These are phyloP conservation scores for Solanum ossicruentum DNA, from an alignment of 257 asterid genomes.

Conservation along the genomic window DNA sequence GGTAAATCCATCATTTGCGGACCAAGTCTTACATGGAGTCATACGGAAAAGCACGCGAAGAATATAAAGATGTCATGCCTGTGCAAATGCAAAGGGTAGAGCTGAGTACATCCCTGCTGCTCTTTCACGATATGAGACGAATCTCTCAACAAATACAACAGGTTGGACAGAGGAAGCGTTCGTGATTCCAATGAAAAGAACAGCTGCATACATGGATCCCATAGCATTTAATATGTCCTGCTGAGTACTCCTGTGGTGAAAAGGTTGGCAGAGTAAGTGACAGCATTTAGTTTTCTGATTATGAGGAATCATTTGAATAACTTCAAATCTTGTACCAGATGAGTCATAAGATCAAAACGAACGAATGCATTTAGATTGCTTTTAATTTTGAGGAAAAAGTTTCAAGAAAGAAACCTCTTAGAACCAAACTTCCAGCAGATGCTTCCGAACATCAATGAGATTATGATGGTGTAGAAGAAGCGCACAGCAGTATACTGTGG, in stretches of 20 bases:
- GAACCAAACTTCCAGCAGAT: conserved; percentile 90
- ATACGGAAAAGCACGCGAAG: not conserved
- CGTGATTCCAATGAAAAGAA: conserved; percentile 69
- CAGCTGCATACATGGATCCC: conserved; percentile 98
- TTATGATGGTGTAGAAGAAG: conserved; percentile 65
- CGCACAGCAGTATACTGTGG: conserved; percentile 85
- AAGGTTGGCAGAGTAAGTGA: not conserved
- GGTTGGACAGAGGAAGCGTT: conserved; percentile 81
- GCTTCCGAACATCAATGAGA: conserved; percentile 78
- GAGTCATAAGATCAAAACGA: not conserved
- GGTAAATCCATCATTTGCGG: not conserved
- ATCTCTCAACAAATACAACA: conserved; percentile 65
- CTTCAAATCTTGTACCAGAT: not conserved
- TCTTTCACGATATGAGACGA: conserved; percentile 72
- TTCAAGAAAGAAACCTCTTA: conserved; percentile 38
- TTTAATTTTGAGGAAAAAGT: not conserved
- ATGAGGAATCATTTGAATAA: not conserved
- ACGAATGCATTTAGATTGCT: not conserved
- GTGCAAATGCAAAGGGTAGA: conserved; percentile 81
- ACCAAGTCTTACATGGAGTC: not conserved
- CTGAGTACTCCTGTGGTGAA: conserved; percentile 38
- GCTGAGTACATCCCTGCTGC: conserved; percentile 98
- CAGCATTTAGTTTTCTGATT: not conserved
- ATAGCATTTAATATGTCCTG: conserved; percentile 88
- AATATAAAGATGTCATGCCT: conserved; percentile 24